A percentile compares a stretch with the other conserved stretches of the same genome.
Evolutionary conservation across 306 rosid genomes (phyloP).

Genomic region (Malus sylvestris): DNA sequence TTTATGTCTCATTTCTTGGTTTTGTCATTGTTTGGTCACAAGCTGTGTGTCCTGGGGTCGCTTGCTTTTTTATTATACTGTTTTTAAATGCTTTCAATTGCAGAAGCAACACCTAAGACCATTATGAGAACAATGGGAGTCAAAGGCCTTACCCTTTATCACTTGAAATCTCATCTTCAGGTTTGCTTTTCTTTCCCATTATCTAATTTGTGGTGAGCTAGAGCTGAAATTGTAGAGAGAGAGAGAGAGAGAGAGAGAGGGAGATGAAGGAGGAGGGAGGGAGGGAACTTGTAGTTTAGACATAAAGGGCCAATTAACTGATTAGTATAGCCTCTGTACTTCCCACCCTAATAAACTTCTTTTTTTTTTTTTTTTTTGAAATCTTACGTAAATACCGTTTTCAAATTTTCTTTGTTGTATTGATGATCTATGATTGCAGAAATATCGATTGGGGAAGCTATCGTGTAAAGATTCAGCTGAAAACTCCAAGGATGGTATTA

Average conservation of each 20-base stretch:
- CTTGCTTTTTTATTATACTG: neutral
- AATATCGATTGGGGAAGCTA: slow-evolving; percentile 53
- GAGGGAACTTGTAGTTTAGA: neutral
- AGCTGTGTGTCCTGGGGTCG: neutral
- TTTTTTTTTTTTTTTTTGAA: neutral
- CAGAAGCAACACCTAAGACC: slow-evolving; percentile 61
- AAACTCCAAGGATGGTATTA: slow-evolving; percentile 44
- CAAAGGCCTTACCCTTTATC: slow-evolving; percentile 59
- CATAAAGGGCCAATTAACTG: neutral
- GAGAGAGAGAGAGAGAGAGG: neutral
- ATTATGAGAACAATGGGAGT: slow-evolving; percentile 65
- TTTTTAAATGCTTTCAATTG: neutral
- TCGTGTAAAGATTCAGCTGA: slow-evolving; percentile 48
- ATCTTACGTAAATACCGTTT: neutral
- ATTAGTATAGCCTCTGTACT: neutral
- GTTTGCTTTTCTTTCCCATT: slow-evolving; percentile 21
- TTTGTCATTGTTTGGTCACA: neutral
- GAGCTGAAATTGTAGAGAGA: neutral
- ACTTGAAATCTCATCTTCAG: slow-evolving; percentile 63
- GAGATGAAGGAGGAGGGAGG: neutral
- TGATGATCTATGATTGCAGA: slow-evolving; percentile 33
- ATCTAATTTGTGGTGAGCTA: neutral
- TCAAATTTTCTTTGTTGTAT: neutral
- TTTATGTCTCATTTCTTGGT: neutral
- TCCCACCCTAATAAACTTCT: neutral